phyloP scores from a whole-genome alignment of 257 asterid genomes.

The Solanum boliviense region DNA sequence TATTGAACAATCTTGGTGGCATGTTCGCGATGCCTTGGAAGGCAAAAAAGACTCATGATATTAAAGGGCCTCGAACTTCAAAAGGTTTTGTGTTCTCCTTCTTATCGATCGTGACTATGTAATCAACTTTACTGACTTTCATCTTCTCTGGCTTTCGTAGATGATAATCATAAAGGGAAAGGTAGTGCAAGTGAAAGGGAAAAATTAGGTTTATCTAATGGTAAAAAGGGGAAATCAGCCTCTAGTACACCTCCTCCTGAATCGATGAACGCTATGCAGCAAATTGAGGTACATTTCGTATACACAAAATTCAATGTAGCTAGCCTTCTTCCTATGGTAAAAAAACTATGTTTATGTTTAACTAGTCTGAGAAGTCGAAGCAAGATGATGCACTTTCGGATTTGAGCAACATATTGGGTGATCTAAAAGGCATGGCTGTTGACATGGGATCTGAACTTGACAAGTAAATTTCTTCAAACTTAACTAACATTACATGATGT shows the following conservation, averaged over 20 bases:
- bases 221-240: constrained; percentile 30
- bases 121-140: background rate
- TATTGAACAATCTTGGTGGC: constrained; percentile 85
- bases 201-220: constrained; percentile 48
- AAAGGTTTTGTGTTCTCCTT: constrained; percentile 31
- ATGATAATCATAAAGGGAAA: constrained; percentile 39
- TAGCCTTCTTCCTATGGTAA: background rate
- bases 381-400: constrained; percentile 82
- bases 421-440: constrained; percentile 82
- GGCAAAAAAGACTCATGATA: constrained; percentile 59
- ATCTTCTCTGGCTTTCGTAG: constrained; percentile 20
- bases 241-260: constrained; percentile 58
- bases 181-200: constrained; percentile 52
- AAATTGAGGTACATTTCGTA: constrained; percentile 50
- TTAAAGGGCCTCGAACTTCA: constrained; percentile 58
- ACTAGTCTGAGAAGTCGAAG: constrained; percentile 67
- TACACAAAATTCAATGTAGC: background rate
- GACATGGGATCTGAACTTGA: constrained; percentile 80
- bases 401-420: constrained; percentile 64
- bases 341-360: background rate
- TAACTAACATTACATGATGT: background rate
- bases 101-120: background rate
- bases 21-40: constrained; percentile 97
- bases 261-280: constrained; percentile 61
- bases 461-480: constrained; percentile 17